Evolutionary conservation across 2,329 filamentous ascomycete species (phyloP), one percentile per base, ranked within the genome.

Genomic region (Aspergillus thermomutatus): DNA sequence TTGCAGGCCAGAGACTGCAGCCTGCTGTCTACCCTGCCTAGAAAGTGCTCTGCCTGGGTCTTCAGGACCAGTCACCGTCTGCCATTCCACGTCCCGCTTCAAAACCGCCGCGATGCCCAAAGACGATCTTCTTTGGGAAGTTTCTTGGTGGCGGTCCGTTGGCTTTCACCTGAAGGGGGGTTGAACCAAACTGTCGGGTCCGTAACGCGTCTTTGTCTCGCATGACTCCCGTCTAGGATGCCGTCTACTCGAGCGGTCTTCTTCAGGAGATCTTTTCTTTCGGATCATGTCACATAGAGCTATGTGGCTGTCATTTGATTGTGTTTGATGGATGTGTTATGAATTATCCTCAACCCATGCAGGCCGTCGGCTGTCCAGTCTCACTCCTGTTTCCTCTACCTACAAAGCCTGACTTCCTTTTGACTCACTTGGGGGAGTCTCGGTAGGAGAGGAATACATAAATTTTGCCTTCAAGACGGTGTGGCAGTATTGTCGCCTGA

Each of bases 111-210:
- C 60, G 59, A 53, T 50, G 58, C 56, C 56, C 21, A 49, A 50
- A 58, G 28, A 50, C 9, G 27, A 49, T 28, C 58, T 58, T 31
- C 53, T 54, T 56, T 53, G 53, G 21, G 25, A 41, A 51, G 34
- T 60, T 58, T 28, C 53, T 55, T 56, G 52, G 54, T 59, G 55
- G 52, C 47, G 54, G 53, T 57, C 40, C 27, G 3, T 59, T 50
- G 49, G 50, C 55, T 59, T 64, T 58, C 60, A 62, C 52, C 57
- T 60, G 65, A 65, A 53, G 47, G 58, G 62, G 62, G 61, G 61
- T 61, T 63, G 65, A 66, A 59, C 70, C 70, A 65, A 34, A 64
- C 60, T 64, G 57, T 62, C 66, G 68, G 70, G 68, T 60, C 53
- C 46, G 54, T 34, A 60, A 58, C 59, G 55, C 63, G 60, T 60